Evolutionary conservation across 1,139 yeast species (phyloP).

Genomic region (Yamadazyma dendronema): DNA sequence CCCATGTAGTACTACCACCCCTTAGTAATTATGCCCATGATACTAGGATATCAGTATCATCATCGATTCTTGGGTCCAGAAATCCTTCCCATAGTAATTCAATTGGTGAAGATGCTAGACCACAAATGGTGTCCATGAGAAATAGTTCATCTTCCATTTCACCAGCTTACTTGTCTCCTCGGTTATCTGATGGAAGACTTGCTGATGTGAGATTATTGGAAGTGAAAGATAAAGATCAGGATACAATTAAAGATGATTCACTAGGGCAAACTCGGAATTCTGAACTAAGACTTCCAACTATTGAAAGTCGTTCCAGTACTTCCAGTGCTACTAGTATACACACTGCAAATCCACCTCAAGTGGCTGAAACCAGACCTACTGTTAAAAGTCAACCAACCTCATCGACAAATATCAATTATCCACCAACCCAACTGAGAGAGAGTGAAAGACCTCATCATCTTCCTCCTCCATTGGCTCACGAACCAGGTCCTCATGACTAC

Average conservation of each 20-base stretch:
- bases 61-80: conserved; percentile 11
- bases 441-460: neutral
- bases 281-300: neutral
- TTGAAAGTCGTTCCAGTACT: conserved; percentile 1
- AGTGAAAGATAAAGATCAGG: neutral
- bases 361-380: neutral
- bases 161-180: neutral
- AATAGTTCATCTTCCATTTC: conserved; percentile 1
- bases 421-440: neutral
- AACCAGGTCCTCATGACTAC: neutral
- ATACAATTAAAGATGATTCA: neutral
- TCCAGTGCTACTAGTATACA: neutral
- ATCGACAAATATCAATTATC: no score
- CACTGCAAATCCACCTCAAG: neutral
- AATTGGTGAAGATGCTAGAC: neutral
- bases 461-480: neutral
- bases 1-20: conserved; percentile 5
- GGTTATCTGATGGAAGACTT: neutral
- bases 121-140: neutral
- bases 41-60: conserved; percentile 14
- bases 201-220: neutral
- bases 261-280: neutral
- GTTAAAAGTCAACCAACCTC: no score
- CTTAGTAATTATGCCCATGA: conserved; percentile 12
- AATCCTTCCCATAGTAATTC: conserved; percentile 9